Conservation (phyloP, 2,329 filamentous ascomycete genomes). For the Arthroderma uncinatum region DNA sequence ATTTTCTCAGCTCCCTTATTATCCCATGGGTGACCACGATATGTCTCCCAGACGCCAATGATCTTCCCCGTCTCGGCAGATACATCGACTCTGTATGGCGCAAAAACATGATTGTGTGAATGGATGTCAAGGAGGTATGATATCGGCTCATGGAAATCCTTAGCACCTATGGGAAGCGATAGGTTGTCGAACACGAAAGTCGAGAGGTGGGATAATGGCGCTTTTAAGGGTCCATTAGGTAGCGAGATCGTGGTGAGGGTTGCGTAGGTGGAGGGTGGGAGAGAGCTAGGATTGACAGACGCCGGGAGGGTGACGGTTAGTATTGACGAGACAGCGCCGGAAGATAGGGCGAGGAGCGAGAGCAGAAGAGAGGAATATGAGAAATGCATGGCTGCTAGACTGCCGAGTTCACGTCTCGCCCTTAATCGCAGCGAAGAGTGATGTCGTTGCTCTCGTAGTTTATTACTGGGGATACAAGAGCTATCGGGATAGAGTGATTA, state of each 20-base stretch:
- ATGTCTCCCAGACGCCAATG: constrained; percentile 69
- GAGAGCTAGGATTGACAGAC: constrained; percentile 34
- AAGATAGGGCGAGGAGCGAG: constrained; percentile 15
- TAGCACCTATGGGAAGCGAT: constrained; percentile 25
- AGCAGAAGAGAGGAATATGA: constrained; percentile 15
- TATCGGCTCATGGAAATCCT: constrained; percentile 14
- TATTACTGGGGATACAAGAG: too few relatives aligned
- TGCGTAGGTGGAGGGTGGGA: constrained; percentile 40
- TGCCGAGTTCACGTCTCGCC: background rate
- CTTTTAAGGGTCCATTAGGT: constrained; percentile 43
- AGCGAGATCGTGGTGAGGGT: constrained; percentile 38
- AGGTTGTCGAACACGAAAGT: constrained; percentile 68
- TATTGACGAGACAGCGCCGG: constrained; percentile 14
- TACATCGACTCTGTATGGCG: constrained; percentile 64
- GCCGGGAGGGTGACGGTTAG: constrained; percentile 32
- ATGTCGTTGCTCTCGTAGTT: background rate
- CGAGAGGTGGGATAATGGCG: constrained; percentile 56
- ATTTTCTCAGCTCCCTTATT: constrained; percentile 56
- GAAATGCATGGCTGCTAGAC: constrained; percentile 1
- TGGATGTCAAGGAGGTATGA: constrained; percentile 77
- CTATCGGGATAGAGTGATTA: constrained; percentile 18
- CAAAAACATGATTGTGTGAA: constrained; percentile 62
- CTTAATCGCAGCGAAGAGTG: background rate
- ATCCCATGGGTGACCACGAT: constrained; percentile 76
- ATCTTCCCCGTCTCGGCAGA: constrained; percentile 34